phyloP scores from a whole-genome alignment of 2,329 filamentous ascomycete genomes.

The Tolypocladium pustulatum region DNA sequence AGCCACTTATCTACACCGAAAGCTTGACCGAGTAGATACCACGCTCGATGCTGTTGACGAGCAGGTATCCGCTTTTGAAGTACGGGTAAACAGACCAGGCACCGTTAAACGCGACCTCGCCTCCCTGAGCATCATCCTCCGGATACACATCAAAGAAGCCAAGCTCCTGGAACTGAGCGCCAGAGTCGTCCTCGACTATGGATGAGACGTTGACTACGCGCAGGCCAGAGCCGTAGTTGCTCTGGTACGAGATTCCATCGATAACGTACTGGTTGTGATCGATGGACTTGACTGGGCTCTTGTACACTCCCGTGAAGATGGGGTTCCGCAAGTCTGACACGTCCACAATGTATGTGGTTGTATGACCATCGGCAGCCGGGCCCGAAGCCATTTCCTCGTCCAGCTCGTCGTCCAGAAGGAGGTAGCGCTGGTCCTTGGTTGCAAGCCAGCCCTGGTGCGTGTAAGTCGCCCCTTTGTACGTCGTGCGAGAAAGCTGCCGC shows the following conservation, averaged over 20 bases:
- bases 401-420: slow-evolving; percentile 37
- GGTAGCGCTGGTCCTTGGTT: slow-evolving; percentile 28
- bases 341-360: slow-evolving; percentile 37
- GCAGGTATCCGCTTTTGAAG: slow-evolving; percentile 32
- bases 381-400: slow-evolving; percentile 32
- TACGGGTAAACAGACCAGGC: slow-evolving; percentile 37
- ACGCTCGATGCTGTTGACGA: slow-evolving; percentile 38
- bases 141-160: slow-evolving; percentile 36
- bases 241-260: slow-evolving; percentile 31
- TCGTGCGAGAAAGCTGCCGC: slow-evolving; percentile 38
- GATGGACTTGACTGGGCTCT: slow-evolving; percentile 25
- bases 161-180: slow-evolving; percentile 25
- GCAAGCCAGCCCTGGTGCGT: slow-evolving; percentile 45
- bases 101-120: slow-evolving; percentile 25
- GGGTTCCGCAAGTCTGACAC: slow-evolving; percentile 26
- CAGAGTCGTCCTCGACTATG: slow-evolving; percentile 24
- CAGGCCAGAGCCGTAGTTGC: slow-evolving; percentile 37
- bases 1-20: neutral
- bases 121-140: slow-evolving; percentile 36
- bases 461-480: slow-evolving; percentile 42
- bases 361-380: slow-evolving; percentile 23
- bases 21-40: slow-evolving; percentile 31
- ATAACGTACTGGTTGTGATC: slow-evolving; percentile 37
- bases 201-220: slow-evolving; percentile 22
- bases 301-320: slow-evolving; percentile 26